phyloP scores from a whole-genome alignment of 148 eudicot genomes.

The Simmondsia chinensis region DNA sequence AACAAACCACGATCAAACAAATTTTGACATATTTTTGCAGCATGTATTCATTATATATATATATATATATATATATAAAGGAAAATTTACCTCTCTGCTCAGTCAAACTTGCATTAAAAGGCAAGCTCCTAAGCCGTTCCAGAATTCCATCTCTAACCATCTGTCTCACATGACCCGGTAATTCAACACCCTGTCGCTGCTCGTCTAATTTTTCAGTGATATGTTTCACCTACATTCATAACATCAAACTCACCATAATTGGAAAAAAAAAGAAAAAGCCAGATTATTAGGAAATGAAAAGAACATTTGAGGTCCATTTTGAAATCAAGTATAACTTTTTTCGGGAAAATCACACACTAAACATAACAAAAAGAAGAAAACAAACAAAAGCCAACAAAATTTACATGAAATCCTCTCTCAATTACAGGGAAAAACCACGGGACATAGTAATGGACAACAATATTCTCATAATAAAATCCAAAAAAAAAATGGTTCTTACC shows the following conservation, averaged over 20 bases:
- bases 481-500: conserved; percentile 31
- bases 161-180: conserved; percentile 48
- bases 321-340: no score
- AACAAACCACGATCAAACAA: no score
- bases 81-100: conserved; percentile 54
- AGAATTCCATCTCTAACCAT: conserved; percentile 50
- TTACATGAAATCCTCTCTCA: no score
- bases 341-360: no score
- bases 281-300: no score
- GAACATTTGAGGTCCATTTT: no score
- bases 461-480: not conserved
- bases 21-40: no score
- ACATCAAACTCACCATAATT: no score
- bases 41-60: no score
- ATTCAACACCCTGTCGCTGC: conserved; percentile 24
- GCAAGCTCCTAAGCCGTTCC: conserved; percentile 38
- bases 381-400: no score
- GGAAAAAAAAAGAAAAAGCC: not conserved
- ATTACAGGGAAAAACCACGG: no score
- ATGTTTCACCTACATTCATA: conserved; percentile 65
- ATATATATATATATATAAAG: not conserved
- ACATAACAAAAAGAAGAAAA: no score
- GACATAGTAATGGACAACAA: not conserved
- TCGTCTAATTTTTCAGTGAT: conserved; percentile 22
- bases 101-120: conserved; percentile 34